A percentile compares a stretch with the other conserved stretches of the same genome.
Evolutionary conservation across 805 yeast genomes (phyloP).

Genomic region (Saturnispora quitensis): DNA sequence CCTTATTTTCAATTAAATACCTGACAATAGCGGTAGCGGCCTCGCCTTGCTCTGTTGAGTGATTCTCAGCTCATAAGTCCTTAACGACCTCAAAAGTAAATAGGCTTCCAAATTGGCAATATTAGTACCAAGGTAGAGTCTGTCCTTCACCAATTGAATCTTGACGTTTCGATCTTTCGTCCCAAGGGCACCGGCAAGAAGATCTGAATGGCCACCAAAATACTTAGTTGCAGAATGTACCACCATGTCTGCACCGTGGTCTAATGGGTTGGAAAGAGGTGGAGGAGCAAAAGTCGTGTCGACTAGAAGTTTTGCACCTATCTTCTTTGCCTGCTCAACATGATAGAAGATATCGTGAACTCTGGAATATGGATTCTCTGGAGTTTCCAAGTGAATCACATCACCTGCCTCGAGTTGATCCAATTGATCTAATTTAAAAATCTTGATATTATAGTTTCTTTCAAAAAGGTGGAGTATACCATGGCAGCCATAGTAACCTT

Average conservation of each 20-base stretch:
- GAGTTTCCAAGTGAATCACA: slow-evolving; percentile 76
- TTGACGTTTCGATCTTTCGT: slow-evolving; percentile 47
- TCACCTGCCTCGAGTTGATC: slow-evolving; percentile 50
- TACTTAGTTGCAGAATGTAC: slow-evolving; percentile 91
- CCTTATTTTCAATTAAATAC: slow-evolving; percentile 42
- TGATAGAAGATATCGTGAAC: slow-evolving; percentile 52
- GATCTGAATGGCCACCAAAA: slow-evolving; percentile 93
- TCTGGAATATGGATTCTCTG: slow-evolving; percentile 76
- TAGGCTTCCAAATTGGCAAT: slow-evolving; percentile 71
- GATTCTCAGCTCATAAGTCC: slow-evolving; percentile 72
- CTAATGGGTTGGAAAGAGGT: slow-evolving; percentile 74
- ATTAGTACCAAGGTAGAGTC: slow-evolving; percentile 69
- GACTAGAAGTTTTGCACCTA: slow-evolving; percentile 63
- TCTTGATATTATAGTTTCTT: slow-evolving; percentile 50
- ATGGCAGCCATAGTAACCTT: slow-evolving; percentile 80
- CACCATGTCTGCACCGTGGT: slow-evolving; percentile 78
- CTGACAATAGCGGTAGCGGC: slow-evolving; percentile 54
- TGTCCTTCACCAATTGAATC: slow-evolving; percentile 44
- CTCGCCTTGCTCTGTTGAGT: slow-evolving; percentile 52
- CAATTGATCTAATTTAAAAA: slow-evolving; percentile 43
- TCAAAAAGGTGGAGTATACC: slow-evolving; percentile 56
- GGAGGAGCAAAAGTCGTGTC: slow-evolving; percentile 96
- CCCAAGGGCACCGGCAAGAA: slow-evolving; percentile 71
- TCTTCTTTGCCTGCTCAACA: slow-evolving; percentile 63
- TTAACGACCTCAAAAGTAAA: slow-evolving; percentile 65